Base-by-base conservation (phyloP, 495 filamentous ascomycete species). In the Oidiodendron maius region DNA sequence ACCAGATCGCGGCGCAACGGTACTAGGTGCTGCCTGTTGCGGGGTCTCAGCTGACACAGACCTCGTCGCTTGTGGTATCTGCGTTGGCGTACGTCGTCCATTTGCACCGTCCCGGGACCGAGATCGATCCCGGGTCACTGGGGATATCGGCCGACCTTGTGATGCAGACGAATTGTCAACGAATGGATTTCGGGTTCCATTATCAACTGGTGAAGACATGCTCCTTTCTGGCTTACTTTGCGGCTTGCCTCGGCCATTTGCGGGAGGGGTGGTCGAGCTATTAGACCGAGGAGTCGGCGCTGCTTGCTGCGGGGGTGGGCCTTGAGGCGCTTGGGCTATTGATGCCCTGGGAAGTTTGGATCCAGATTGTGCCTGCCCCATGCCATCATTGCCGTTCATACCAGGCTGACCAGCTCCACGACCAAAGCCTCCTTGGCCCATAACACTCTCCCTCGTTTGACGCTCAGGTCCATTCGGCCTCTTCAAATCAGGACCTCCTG, bases 231-330 rank as follows among this genome's bases (percentile, higher is more conserved):
- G 50, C 39, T 52, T 54, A 1, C 21, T 44, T 24, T 40, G 50
- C 40, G 51, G 44, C 30, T 61, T 61, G 4, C 51, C 49, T 22
- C 58, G 50, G n/a, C 49, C 46, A 50, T 44, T 53, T 4, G 16
- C 34, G 4, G 21, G 22, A 8, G 51, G 51, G n/a, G 36, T 44
- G 12, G 12, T 30, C 3, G 48, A 16, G 20, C 73, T 75, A 59
- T 78, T 81, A 15, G 69, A 55, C 41, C 83, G 71, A 15, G 90
- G 89, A 21, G 83, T 82, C 0, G 91, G 90, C 15, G 90, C 81
- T 65, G 94, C 89, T 28, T 89, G 87, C 30, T 84, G 83, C 17
- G 91, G 91, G 32, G 91, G 88, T 37, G 91, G 91, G 12, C 91
- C 91, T 32, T 85, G 73, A 2, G 89, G 84, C 8, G 79, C 81